Percentiles rank a stretch among this genome's conserved stretches.
Evolutionary conservation across 208 protist species (phyloP).

Genomic region (Crithidia brevicula): DNA sequence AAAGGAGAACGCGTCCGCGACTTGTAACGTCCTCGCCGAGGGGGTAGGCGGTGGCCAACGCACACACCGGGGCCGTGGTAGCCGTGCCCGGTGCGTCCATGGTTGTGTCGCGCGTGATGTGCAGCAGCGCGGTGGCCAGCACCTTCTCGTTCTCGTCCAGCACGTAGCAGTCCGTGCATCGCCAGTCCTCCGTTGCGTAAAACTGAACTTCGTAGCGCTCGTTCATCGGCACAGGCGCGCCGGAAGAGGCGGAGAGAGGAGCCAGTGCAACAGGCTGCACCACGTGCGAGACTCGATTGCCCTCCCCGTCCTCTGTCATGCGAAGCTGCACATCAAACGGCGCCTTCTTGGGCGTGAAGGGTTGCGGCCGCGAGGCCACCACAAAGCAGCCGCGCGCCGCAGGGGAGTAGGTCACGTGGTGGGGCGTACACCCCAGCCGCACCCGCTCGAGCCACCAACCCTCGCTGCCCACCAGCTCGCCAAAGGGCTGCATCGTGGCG

Average conservation of each 20-base stretch:
- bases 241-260: constrained; percentile 41
- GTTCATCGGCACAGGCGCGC: constrained; percentile 70
- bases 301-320: constrained; percentile 60
- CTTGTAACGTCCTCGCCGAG: constrained; percentile 87
- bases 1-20: constrained; percentile 69
- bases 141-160: constrained; percentile 90
- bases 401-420: constrained; percentile 77
- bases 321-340: constrained; percentile 86
- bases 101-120: constrained; percentile 57
- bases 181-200: constrained; percentile 57
- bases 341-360: constrained; percentile 69
- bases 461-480: constrained; percentile 38
- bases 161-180: constrained; percentile 37
- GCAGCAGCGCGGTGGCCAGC: constrained; percentile 55
- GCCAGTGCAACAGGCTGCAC: constrained; percentile 49
- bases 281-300: constrained; percentile 43
- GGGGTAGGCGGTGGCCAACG: constrained; percentile 84
- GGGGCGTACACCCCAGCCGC: constrained; percentile 78
- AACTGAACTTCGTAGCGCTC: constrained; percentile 73
- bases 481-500: constrained; percentile 67
- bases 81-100: constrained; percentile 32
- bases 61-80: constrained; percentile 62
- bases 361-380: constrained; percentile 61
- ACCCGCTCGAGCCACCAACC: constrained; percentile 77
- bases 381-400: constrained; percentile 74